Percentiles rank a stretch among this genome's conserved stretches.
phyloP scores from a whole-genome alignment of 2,329 filamentous ascomycete species.

The Myriosclerotinia duriaeana region DNA sequence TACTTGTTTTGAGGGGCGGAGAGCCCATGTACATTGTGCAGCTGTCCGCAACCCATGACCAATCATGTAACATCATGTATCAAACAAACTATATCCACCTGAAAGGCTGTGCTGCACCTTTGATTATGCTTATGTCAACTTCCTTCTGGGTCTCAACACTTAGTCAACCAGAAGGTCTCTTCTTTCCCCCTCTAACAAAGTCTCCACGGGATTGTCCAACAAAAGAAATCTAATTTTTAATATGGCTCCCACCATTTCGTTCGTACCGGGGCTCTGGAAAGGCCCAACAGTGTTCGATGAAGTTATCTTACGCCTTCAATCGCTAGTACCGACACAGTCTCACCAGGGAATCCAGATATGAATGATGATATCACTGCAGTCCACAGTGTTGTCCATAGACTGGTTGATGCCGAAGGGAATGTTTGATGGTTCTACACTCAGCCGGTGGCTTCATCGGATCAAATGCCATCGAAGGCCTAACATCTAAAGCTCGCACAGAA shows the following conservation, averaged over 20 bases:
- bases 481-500: conserved; percentile 12
- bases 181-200: background rate
- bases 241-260: conserved; percentile 28
- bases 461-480: conserved; percentile 33
- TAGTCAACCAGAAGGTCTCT: background rate
- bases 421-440: conserved; percentile 34
- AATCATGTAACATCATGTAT: background rate
- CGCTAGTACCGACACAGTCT: conserved; percentile 31
- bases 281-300: conserved; percentile 29
- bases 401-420: conserved; percentile 29
- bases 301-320: conserved; percentile 25
- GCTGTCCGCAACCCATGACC: background rate
- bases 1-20: background rate
- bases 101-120: background rate
- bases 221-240: background rate
- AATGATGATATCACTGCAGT: conserved; percentile 33
- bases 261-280: conserved; percentile 38
- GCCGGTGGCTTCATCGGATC: conserved; percentile 33
- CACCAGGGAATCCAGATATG: conserved; percentile 31
- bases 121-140: background rate
- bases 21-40: background rate
- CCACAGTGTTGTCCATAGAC: conserved; percentile 24
- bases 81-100: background rate
- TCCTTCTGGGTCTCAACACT: background rate
- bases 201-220: background rate